Base-by-base conservation (phyloP, 148 eudicot species). In the Silene conica region DNA sequence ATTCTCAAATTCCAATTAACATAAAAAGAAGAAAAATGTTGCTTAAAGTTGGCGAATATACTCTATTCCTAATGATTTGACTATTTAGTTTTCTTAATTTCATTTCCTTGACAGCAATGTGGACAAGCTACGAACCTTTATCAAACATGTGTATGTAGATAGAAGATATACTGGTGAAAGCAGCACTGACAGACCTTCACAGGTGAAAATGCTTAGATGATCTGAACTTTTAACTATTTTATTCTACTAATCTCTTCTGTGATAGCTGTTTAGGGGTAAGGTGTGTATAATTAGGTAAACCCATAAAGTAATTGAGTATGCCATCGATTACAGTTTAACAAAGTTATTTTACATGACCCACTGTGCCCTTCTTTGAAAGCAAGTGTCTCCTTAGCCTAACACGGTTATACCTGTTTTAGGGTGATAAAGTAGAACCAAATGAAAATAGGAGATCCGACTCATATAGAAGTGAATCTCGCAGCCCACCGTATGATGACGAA, bases 81-180 rank as follows among this genome's bases (percentile, higher is more conserved):
- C 20, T 21, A 0, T 22, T n/a, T 18, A 10, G 25, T 67, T 26
- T 64, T 34, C 1, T 62, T 16, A 34, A 16, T 65, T 43, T 75
- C 66, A 56, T 57, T 69, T 61, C 80, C 70, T 66, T 88, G 60
- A 67, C 89, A 96, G 99, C 77, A 96, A 92, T 54, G 87, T 86
- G 54, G 94, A 87, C 80, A 87, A 82, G 74, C 91, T 96, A 22
- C 89, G 99, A 63, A 88, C 82, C 78, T 96, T 96, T 75, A 92
- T 96, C 66, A 92, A 86, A 85, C 96, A 90, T 87, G 96, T 96
- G 21, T 96, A 86, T 75, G 99, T 90, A 80, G 99, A 96, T 76
- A 89, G 89, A 80, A 87, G 92, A 90, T 92, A 82, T 79, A 80
- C 91, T 34, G 97, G 96, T 73, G 99, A 92, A 80, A 89, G 82